A percentile compares a stretch with the other conserved stretches of the same genome.
phyloP scores from a whole-genome alignment of 495 filamentous ascomycete genomes.

The Lophiotrema nucula region DNA sequence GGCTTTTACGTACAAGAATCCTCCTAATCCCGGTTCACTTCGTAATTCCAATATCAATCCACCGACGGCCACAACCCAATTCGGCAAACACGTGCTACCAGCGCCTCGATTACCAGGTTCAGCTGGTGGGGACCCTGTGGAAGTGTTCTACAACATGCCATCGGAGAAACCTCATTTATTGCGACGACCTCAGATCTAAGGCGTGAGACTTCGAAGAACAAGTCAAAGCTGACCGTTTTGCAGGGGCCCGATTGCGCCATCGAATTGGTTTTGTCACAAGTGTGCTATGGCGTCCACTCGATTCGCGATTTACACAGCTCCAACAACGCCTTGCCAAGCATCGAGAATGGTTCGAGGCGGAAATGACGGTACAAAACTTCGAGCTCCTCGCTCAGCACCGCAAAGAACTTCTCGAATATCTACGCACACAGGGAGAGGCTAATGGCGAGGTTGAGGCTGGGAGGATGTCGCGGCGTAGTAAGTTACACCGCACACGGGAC shows the following conservation, averaged over 20 bases:
- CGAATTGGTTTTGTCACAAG: neutral
- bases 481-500: no score
- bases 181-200: neutral
- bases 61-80: slow-evolving; percentile 1
- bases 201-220: neutral
- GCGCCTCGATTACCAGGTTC: neutral
- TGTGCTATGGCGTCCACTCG: slow-evolving; percentile 22
- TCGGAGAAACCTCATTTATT: slow-evolving; percentile 2
- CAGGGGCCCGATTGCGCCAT: slow-evolving; percentile 24
- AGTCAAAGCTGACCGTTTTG: slow-evolving; percentile 17
- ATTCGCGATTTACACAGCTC: slow-evolving; percentile 20
- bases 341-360: slow-evolving; percentile 21
- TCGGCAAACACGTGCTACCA: neutral
- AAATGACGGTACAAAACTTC: slow-evolving; percentile 2
- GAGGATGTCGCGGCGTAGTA: slow-evolving; percentile 18
- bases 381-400: slow-evolving; percentile 10
- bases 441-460: slow-evolving; percentile 9
- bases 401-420: slow-evolving; percentile 12
- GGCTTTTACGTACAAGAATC: slow-evolving; percentile 17
- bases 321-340: slow-evolving; percentile 15
- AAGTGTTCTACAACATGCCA: no score
- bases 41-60: neutral
- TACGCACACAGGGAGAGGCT: slow-evolving; percentile 5
- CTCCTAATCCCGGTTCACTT: neutral
- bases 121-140: neutral